Percentiles rank a stretch among this genome's conserved stretches.
These are phyloP conservation scores for Tylopilus plumbeoviolaceoides DNA, from an alignment of 768 basidiomycete genomes.

Conservation along the genomic window DNA sequence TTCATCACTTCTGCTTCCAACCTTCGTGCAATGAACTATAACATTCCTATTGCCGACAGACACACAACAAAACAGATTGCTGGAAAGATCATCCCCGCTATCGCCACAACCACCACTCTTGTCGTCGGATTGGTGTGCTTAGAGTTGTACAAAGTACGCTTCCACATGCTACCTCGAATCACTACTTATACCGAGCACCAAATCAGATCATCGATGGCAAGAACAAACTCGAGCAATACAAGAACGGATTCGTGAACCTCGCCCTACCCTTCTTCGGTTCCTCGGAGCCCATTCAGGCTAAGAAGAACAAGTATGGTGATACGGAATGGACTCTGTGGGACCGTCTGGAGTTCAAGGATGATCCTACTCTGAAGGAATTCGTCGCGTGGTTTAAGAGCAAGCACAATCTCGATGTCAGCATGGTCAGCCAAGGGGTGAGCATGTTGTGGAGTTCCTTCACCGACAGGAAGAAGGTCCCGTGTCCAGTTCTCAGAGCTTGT, in stretches of 20 bases:
- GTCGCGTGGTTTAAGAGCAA: slow-evolving; percentile 77
- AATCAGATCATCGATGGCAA: slow-evolving; percentile 90
- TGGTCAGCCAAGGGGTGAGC: slow-evolving; percentile 97
- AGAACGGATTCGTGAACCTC: slow-evolving; percentile 98
- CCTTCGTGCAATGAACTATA: slow-evolving; percentile 93
- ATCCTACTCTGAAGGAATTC: slow-evolving; percentile 86
- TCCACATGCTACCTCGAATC: not conserved
- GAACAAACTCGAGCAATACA: slow-evolving; percentile 89
- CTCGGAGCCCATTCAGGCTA: slow-evolving; percentile 91
- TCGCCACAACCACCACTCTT: slow-evolving; percentile 96
- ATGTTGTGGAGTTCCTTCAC: slow-evolving; percentile 98
- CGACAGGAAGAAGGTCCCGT: slow-evolving; percentile 84
- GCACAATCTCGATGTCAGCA: slow-evolving; percentile 84
- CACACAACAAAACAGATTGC: slow-evolving; percentile 97
- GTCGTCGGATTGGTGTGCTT: slow-evolving; percentile 95
- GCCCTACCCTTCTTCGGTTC: slow-evolving; percentile 99
- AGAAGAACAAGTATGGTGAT: slow-evolving; percentile 82
- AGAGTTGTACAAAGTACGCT: slow-evolving; percentile 88
- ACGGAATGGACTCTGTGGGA: slow-evolving; percentile 99
- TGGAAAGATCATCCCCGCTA: slow-evolving; percentile 98
- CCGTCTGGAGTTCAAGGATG: slow-evolving; percentile 86
- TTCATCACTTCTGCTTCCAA: slow-evolving; percentile 98
- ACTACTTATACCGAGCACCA: not conserved
- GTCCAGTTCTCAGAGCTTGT: not conserved
- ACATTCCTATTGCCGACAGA: slow-evolving; percentile 77